Base-by-base conservation (phyloP, 202 grass and related monocot genomes). In the Panicum virgatum region DNA sequence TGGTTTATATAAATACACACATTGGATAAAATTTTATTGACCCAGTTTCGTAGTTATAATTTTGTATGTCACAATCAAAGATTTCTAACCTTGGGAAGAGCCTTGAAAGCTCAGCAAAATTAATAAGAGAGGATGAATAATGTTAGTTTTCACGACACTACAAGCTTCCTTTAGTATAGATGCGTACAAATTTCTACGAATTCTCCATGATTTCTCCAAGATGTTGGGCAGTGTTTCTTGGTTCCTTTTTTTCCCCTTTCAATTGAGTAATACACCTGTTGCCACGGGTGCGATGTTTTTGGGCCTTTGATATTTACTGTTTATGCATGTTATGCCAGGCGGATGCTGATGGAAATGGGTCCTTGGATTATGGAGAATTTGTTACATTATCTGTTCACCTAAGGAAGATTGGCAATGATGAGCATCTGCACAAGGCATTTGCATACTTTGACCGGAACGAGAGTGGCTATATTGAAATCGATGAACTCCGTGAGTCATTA, bases 381-480 rank as follows among this genome's bases (percentile, higher is more conserved):
- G 86, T 96, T 84, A 77, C 93, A 29, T 69, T 96, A 43, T 91
- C 90, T 62, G 87, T 96, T 83, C 93, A 96, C 70, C 66, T 89
- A 46, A 90, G 30, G 80, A 96, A 88, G 69, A 86, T 96, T 2
- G 90, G 69, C 44, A 89, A 83, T 77, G 93, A 93, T 3, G 93
- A 96, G 9, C 88, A 96, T 85, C 63, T 96, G 27, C 93, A 88
- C 32, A 93, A 92, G 89, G 93, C 90, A 43, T 91, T 96, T 88
- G 84, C 91, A 45, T 97, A 91, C 71, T 97, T 97, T 58, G 94
- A 97, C 81, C 86, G 83, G 56, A 94, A 97, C 72, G 7, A 91
- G 71, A 97, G 82, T 84, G 91, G 91, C 43, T 97, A 77, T 81
- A 97, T 97, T 67, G 94, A 97, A 83, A 93, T 97, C 1, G 94